A percentile compares a stretch with the other conserved stretches of the same genome.
Conservation (phyloP, 768 basidiomycete genomes). For the Russula compacta region DNA sequence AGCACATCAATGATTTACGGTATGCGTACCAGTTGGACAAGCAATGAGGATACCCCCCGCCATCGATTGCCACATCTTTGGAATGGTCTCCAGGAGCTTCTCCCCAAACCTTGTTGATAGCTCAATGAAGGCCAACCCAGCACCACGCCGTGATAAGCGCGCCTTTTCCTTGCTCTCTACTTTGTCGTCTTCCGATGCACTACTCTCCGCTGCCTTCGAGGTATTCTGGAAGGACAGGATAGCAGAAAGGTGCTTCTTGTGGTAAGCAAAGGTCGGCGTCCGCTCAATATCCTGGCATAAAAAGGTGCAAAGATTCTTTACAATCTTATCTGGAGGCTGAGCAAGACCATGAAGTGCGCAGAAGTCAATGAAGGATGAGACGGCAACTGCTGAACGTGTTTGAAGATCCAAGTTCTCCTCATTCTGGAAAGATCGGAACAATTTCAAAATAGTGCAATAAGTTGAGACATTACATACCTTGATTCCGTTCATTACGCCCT, state of each 20-base stretch:
- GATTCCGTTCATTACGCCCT: slow-evolving; percentile 95
- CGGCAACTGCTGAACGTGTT: slow-evolving; percentile 74
- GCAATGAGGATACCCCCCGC: slow-evolving; percentile 63
- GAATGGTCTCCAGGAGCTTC: slow-evolving; percentile 65
- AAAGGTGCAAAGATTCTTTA: slow-evolving; percentile 95
- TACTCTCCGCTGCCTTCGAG: slow-evolving; percentile 26
- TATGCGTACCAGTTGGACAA: slow-evolving; percentile 53
- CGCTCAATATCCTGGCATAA: slow-evolving; percentile 84
- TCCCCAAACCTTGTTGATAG: slow-evolving; percentile 71
- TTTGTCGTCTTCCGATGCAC: slow-evolving; percentile 38
- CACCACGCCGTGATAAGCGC: slow-evolving; percentile 75
- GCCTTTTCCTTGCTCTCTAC: slow-evolving; percentile 51
- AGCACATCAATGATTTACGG: not conserved
- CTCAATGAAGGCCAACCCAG: slow-evolving; percentile 70
- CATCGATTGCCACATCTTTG: slow-evolving; percentile 94
- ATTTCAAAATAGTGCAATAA: not conserved
- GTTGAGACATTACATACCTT: slow-evolving; percentile 46
- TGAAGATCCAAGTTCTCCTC: slow-evolving; percentile 89
- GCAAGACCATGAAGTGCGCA: slow-evolving; percentile 62
- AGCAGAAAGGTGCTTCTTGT: slow-evolving; percentile 52
- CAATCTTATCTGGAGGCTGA: slow-evolving; percentile 91
- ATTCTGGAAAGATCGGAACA: slow-evolving; percentile 36
- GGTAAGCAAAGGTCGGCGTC: slow-evolving; percentile 80
- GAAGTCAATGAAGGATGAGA: slow-evolving; percentile 82
- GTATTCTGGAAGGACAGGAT: slow-evolving; percentile 65